These are phyloP conservation scores for Blumeriella jaapii DNA, from an alignment of 2,329 filamentous ascomycete species.

Conservation along the genomic window DNA sequence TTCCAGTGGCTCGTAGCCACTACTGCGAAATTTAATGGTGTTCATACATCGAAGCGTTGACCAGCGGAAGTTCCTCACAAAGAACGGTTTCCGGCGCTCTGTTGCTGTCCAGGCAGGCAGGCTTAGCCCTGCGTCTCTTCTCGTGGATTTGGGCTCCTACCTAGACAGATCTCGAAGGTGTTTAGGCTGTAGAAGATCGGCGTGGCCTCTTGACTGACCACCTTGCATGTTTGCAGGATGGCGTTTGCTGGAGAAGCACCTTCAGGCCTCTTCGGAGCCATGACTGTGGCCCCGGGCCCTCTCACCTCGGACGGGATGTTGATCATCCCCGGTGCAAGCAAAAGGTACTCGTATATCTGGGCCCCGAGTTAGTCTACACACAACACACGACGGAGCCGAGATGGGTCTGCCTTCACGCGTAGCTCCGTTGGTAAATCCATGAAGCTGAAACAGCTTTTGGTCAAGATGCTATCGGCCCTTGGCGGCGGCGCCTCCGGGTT, in stretches of 20 bases:
- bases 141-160: conserved; percentile 6
- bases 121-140: too few relatives aligned
- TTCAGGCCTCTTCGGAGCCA: too few relatives aligned
- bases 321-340: conserved; percentile 13
- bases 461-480: conserved; percentile 9
- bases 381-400: neutral
- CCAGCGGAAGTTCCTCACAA: conserved; percentile 13
- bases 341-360: conserved; percentile 15
- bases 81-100: conserved; percentile 1
- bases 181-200: conserved; percentile 26
- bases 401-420: conserved; percentile 22
- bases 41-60: conserved; percentile 10
- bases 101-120: neutral
- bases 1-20: neutral
- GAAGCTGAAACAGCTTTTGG: conserved; percentile 14
- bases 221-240: conserved; percentile 26
- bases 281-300: neutral
- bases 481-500: too few relatives aligned
- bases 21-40: conserved; percentile 9
- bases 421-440: conserved; percentile 25
- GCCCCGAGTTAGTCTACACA: too few relatives aligned
- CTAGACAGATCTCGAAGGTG: conserved; percentile 22
- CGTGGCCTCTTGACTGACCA: conserved; percentile 25
- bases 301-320: conserved; percentile 4
- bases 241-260: conserved; percentile 18